These are phyloP conservation scores for Lasiosphaeria miniovina DNA, from an alignment of 495 filamentous ascomycete genomes.

Conservation along the genomic window DNA sequence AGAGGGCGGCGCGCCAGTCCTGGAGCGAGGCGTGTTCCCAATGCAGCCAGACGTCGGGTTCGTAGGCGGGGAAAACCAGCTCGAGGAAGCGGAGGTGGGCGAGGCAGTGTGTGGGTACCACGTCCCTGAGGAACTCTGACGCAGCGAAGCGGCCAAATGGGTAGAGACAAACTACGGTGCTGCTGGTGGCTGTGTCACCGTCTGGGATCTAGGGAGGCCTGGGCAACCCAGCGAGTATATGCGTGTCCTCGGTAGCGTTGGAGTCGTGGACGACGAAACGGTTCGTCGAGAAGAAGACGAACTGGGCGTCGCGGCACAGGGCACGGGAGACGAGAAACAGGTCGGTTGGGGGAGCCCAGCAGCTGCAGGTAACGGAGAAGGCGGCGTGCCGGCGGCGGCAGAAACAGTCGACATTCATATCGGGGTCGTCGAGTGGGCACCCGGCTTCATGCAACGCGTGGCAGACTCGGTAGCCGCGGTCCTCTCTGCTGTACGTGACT, in stretches of 20 bases:
- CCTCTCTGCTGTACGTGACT: slow-evolving; percentile 17
- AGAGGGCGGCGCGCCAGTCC: slow-evolving; percentile 10
- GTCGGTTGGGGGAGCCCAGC: slow-evolving; percentile 13
- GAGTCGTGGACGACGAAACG: slow-evolving; percentile 16
- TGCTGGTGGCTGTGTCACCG: background rate
- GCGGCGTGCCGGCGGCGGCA: slow-evolving; percentile 17
- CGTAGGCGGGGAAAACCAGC: slow-evolving; percentile 14
- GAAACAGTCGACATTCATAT: slow-evolving; percentile 7
- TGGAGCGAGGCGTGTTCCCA: slow-evolving; percentile 4
- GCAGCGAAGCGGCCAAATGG: slow-evolving; percentile 11
- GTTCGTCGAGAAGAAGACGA: slow-evolving; percentile 16
- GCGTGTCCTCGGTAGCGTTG: background rate
- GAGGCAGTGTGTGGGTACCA: slow-evolving; percentile 10
- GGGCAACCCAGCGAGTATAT: background rate
- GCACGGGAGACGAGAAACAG: slow-evolving; percentile 13
- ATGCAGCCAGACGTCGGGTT: slow-evolving; percentile 1
- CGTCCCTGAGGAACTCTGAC: slow-evolving; percentile 10
- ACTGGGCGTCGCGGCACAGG: slow-evolving; percentile 12
- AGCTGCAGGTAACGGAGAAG: slow-evolving; percentile 14
- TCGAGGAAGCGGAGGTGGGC: slow-evolving; percentile 13
- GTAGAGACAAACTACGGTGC: slow-evolving; percentile 6
- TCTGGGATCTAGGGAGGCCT: background rate
- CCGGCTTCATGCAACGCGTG: background rate
- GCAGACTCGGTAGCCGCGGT: slow-evolving; percentile 4
- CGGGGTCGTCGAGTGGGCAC: slow-evolving; percentile 2